A percentile compares a stretch with the other conserved stretches of the same genome.
These are phyloP conservation scores for Euptelea pleiosperma DNA, from an alignment of 164 flowering plant genomes.

Conservation along the genomic window DNA sequence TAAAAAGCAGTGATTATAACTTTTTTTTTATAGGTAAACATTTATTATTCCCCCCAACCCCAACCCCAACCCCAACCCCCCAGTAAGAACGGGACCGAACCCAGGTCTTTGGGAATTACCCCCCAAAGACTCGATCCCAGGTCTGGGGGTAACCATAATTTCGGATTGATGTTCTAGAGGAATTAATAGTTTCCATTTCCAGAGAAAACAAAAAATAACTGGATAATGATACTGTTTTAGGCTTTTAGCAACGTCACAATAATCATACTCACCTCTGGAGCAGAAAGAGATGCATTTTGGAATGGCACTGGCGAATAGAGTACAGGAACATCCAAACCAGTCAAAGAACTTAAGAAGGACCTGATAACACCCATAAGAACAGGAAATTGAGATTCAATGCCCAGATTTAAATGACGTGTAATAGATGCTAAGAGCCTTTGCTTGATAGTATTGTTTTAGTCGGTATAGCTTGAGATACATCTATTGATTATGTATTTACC, in stretches of 20 bases:
- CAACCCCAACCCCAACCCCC: no score
- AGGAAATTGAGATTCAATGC: slow-evolving; percentile 17
- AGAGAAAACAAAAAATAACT: neutral
- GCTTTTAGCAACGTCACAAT: neutral
- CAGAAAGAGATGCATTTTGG: slow-evolving; percentile 72
- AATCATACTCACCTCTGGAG: slow-evolving; percentile 68
- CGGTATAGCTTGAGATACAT: neutral
- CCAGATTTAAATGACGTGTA: neutral
- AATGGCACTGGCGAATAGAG: slow-evolving; percentile 80
- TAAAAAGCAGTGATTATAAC: no score
- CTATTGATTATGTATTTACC: slow-evolving; percentile 37
- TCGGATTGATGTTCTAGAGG: neutral
- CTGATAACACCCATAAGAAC: slow-evolving; percentile 34
- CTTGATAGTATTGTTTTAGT: neutral
- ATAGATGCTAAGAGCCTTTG: neutral
- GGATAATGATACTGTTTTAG: neutral
- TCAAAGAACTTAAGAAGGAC: slow-evolving; percentile 57
- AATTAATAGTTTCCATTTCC: neutral
- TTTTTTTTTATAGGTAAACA: no score
- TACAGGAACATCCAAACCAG: slow-evolving; percentile 71
- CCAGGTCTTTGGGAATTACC: no score
- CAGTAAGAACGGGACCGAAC: no score
- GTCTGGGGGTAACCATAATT: neutral
- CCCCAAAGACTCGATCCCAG: no score
- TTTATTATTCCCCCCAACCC: no score